A percentile compares a stretch with the other conserved stretches of the same genome.
These are phyloP conservation scores for Trichocladium antarcticum DNA, from an alignment of 495 filamentous ascomycete genomes.

Conservation along the genomic window DNA sequence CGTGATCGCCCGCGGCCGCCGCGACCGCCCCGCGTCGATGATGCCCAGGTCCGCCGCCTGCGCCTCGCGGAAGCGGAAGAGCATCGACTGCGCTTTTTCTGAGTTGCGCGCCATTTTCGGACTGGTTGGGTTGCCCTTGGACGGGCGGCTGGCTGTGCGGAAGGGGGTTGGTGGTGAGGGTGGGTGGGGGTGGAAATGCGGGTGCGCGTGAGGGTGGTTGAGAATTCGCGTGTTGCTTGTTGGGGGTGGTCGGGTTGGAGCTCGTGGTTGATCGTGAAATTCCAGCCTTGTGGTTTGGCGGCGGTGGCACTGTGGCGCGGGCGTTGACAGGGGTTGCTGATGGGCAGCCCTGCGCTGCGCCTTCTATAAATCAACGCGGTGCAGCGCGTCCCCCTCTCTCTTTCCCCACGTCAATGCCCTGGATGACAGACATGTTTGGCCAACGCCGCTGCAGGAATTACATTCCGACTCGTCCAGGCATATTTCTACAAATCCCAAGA, in stretches of 20 bases:
- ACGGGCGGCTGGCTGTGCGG: neutral
- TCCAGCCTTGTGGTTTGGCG: neutral
- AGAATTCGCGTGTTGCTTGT: neutral
- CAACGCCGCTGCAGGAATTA: no score
- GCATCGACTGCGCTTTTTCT: conserved; percentile 99
- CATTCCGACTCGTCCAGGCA: no score
- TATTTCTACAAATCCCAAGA: no score
- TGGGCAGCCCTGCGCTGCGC: no score
- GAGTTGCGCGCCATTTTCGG: conserved; percentile 54
- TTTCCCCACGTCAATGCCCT: no score
- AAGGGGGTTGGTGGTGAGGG: neutral
- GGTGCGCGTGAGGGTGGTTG: neutral
- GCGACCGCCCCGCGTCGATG: conserved; percentile 80
- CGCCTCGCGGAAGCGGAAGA: conserved; percentile 97
- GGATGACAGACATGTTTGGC: no score
- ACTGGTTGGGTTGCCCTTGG: conserved; percentile 1
- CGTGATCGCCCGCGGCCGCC: conserved; percentile 82
- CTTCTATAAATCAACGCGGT: no score
- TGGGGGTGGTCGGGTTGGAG: neutral
- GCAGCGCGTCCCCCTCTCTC: no score
- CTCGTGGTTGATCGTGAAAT: neutral
- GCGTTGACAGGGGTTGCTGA: neutral
- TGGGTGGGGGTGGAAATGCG: no score
- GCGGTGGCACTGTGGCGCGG: neutral
- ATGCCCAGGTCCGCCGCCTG: conserved; percentile 95